Percentiles rank a stretch among this genome's conserved stretches.
These are phyloP conservation scores for Solanum pennellii DNA, from an alignment of 257 asterid genomes.

Conservation along the genomic window DNA sequence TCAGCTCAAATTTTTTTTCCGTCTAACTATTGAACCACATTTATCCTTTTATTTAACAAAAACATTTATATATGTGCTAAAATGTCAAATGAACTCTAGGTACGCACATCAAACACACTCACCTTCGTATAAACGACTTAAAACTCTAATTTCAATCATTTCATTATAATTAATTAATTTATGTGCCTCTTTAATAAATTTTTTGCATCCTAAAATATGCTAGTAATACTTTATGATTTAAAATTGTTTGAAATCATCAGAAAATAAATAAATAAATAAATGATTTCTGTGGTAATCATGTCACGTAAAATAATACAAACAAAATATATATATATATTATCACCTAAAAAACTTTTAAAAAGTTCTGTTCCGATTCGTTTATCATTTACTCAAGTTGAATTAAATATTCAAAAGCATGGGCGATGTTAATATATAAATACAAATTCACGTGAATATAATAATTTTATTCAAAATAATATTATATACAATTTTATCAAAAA, in stretches of 20 bases:
- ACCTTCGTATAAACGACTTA: too few relatives aligned
- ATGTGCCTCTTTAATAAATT: background rate
- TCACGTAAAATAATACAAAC: background rate
- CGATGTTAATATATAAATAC: background rate
- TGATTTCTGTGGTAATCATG: background rate
- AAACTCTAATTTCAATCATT: too few relatives aligned
- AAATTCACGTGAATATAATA: background rate
- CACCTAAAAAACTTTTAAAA: background rate
- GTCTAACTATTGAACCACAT: too few relatives aligned
- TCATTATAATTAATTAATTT: background rate
- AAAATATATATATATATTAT: background rate
- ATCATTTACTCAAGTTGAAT: background rate
- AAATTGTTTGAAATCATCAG: background rate
- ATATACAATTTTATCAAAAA: too few relatives aligned
- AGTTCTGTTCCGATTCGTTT: background rate
- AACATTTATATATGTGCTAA: too few relatives aligned
- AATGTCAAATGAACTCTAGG: too few relatives aligned
- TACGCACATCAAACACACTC: too few relatives aligned
- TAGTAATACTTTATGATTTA: background rate
- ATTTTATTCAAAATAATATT: too few relatives aligned
- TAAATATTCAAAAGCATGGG: background rate
- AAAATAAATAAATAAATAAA: background rate
- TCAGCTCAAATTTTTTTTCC: accelerated
- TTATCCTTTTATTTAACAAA: too few relatives aligned
- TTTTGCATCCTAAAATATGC: background rate